A percentile compares a stretch with the other conserved stretches of the same genome.
phyloP scores from a whole-genome alignment of 1,284 basidiomycete species.

The Ganoderma leucocontextum region DNA sequence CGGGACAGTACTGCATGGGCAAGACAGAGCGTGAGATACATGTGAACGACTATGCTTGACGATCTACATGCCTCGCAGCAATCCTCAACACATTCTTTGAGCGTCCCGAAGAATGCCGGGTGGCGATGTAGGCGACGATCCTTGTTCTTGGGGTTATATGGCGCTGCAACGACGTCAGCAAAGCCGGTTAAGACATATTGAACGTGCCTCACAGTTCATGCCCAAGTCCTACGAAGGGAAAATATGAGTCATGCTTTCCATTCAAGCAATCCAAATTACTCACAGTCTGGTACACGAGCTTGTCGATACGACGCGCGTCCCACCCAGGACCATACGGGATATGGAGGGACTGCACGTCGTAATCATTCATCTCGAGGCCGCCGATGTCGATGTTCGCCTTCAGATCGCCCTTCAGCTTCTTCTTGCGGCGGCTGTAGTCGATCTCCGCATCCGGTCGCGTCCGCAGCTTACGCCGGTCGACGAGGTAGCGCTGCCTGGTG shows the following conservation, averaged over 20 bases:
- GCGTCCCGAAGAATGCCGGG: constrained; percentile 67
- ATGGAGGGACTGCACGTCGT: constrained; percentile 63
- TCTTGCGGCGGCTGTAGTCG: constrained; percentile 34
- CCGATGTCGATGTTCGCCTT: constrained; percentile 52
- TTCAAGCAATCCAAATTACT: constrained; percentile 6
- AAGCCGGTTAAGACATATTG: not conserved
- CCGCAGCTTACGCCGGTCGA: constrained; percentile 54
- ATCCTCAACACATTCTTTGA: constrained; percentile 63
- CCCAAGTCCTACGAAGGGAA: constrained; percentile 47
- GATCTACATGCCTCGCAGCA: constrained; percentile 58
- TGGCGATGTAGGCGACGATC: constrained; percentile 65
- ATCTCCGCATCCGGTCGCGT: constrained; percentile 49
- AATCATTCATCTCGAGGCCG: constrained; percentile 65
- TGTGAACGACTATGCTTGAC: too few relatives aligned
- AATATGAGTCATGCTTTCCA: not conserved
- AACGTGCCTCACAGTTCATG: constrained; percentile 61
- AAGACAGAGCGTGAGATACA: not conserved
- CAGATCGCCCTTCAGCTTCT: constrained; percentile 58
- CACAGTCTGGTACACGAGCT: constrained; percentile 61
- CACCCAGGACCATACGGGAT: constrained; percentile 71
- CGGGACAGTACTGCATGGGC: constrained; percentile 52
- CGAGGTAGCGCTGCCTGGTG: constrained; percentile 54
- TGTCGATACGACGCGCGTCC: constrained; percentile 65
- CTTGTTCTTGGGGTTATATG: constrained; percentile 69
- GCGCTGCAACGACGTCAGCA: constrained; percentile 45